These are phyloP conservation scores for Penicillium parvum DNA, from an alignment of 495 filamentous ascomycete species.

Conservation along the genomic window DNA sequence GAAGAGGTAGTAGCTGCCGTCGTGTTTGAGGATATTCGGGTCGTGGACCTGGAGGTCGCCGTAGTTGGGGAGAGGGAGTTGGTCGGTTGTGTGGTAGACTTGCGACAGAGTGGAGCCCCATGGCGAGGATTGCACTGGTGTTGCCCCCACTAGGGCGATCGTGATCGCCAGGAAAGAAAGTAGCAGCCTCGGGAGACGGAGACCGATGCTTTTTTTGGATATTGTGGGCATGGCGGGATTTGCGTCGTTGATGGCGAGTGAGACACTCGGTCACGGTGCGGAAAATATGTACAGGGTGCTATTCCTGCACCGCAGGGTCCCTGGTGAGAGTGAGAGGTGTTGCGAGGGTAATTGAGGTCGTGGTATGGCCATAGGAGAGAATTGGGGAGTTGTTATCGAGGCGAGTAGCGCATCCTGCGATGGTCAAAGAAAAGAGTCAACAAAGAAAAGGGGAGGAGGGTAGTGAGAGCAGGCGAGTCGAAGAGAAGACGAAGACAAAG, in stretches of 20 bases:
- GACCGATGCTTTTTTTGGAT: slow-evolving; percentile 2
- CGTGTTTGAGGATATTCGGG: slow-evolving; percentile 34
- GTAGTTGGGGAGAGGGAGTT: slow-evolving; percentile 31
- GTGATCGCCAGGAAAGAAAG: slow-evolving; percentile 1
- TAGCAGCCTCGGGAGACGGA: not conserved
- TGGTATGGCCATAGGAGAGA: not conserved
- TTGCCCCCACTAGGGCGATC: slow-evolving; percentile 8
- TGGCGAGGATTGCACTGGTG: slow-evolving; percentile 13
- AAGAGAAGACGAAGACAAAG: not conserved
- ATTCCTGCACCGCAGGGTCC: slow-evolving; percentile 1
- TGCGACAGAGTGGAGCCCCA: slow-evolving; percentile 6
- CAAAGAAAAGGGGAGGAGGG: not conserved
- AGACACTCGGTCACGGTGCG: not conserved
- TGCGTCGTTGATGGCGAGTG: not conserved
- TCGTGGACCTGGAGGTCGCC: slow-evolving; percentile 38
- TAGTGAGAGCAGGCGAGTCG: not conserved
- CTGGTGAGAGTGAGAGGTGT: not conserved
- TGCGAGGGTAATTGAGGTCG: not conserved
- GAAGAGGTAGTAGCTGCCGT: slow-evolving; percentile 39
- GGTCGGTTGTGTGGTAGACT: slow-evolving; percentile 28
- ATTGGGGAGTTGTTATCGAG: not conserved
- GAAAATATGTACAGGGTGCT: not conserved
- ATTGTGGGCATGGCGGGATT: not conserved
- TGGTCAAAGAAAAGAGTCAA: not conserved
- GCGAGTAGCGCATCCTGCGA: slow-evolving; percentile 2